Evolutionary conservation across 129 eudicot species (phyloP), one percentile per base, ranked within the genome.

Genomic region (Oenanthe sinensis): DNA sequence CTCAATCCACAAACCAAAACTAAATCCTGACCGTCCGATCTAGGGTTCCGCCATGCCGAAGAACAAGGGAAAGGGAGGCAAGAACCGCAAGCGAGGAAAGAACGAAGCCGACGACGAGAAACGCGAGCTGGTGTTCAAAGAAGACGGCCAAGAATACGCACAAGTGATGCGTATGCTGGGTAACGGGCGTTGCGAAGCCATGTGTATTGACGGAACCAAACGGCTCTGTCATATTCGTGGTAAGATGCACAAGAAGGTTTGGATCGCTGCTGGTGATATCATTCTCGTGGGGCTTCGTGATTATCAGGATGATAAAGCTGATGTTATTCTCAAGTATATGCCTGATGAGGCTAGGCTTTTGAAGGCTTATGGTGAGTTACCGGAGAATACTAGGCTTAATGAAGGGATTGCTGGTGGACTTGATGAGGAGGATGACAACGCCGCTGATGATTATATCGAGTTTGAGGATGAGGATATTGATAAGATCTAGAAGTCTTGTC

Each of bases 21-120:
- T 3, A 14, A 62, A 78, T 79, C 58, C 26, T 36, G 68, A 73
- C 80, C 68, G 58, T 72, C 54, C 75, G 58, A 60, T 39, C 60
- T 73, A 73, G 77, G 77, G 39, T 73, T 73, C n/a, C 78, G 5
- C 33, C 76, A 93, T 93, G 98, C 98, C 98, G 96, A 93, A 93
- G 96, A 93, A 93, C 85, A 93, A 93, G 80, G 98, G 98, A 52
- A 93, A 93, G 85, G 98, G 98, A 93, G 98, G 98, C 3, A 93
- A 93, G 86, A 93, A 93, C 39, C 87, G 98, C 75, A 93, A 93
- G 88, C 80, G 98, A 76, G 98, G 98, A 0, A 93, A 93, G 90
- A 93, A 93, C 91, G 98, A 93, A 58, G 98, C 98, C 48, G 98
- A 93, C 55, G 98, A 93, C 74, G 98, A 93, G 87, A 93, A 93